Conservation (phyloP, 257 asterid genomes). For the Nicotiana noctiflora region DNA sequence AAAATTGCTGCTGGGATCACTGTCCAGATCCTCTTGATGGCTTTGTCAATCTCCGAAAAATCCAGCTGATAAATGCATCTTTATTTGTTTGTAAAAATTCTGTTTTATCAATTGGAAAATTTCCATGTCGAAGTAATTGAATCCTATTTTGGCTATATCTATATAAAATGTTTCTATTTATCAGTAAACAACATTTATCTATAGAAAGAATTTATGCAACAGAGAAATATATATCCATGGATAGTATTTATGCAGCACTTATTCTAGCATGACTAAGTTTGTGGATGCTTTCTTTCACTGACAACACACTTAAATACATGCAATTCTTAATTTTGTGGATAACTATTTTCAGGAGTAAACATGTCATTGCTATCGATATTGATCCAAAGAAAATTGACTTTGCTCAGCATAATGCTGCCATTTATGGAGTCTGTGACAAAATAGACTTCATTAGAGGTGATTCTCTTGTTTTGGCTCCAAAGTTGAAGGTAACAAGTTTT, state of each 20-base stretch:
- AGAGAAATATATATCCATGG: background rate
- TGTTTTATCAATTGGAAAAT: background rate
- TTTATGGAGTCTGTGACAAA: conserved; percentile 65
- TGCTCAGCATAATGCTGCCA: conserved; percentile 77
- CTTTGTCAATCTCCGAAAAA: no score
- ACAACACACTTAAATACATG: background rate
- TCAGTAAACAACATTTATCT: background rate
- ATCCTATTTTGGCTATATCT: background rate
- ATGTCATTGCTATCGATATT: conserved; percentile 85
- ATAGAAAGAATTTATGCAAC: no score
- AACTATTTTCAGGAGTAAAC: conserved; percentile 52
- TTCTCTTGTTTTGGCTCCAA: conserved; percentile 61
- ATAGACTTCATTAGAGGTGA: conserved; percentile 85
- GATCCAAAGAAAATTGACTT: conserved; percentile 71
- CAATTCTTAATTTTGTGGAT: background rate
- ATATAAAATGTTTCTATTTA: background rate
- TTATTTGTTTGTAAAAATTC: no score
- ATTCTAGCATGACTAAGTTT: background rate
- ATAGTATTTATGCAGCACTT: background rate
- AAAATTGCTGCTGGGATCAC: no score
- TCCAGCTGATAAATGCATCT: no score
- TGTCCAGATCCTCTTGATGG: no score
- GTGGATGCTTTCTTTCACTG: background rate
- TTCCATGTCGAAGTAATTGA: background rate
- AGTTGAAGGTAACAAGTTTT: conserved; percentile 47